phyloP scores from a whole-genome alignment of 2,329 filamentous ascomycete species.

The Aspergillus pseudoglaucus region DNA sequence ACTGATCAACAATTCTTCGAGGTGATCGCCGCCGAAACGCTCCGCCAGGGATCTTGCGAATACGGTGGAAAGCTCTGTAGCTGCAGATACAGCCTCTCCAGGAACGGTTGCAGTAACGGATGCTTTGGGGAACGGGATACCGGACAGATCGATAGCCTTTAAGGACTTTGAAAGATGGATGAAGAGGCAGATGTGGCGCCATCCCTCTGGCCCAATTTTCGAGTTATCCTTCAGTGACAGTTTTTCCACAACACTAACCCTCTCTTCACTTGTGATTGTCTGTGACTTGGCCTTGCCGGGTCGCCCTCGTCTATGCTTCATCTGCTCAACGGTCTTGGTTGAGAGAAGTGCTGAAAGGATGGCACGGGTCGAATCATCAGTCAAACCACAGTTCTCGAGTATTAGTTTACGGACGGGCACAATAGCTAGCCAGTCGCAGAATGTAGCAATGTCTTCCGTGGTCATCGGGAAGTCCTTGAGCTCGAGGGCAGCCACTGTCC shows the following conservation, averaged over 20 bases:
- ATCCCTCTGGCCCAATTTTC: slow-evolving; percentile 77
- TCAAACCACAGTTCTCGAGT: slow-evolving; percentile 79
- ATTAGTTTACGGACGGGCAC: slow-evolving; percentile 84
- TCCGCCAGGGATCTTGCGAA: slow-evolving; percentile 70
- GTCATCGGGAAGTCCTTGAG: slow-evolving; percentile 79
- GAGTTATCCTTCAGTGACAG: slow-evolving; percentile 82
- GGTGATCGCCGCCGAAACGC: slow-evolving; percentile 64
- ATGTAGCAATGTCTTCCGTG: slow-evolving; percentile 72
- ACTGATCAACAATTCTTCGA: slow-evolving; percentile 78
- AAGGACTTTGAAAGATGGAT: slow-evolving; percentile 83
- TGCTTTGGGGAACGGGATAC: slow-evolving; percentile 65
- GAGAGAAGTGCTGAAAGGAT: slow-evolving; percentile 80
- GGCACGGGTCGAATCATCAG: slow-evolving; percentile 78
- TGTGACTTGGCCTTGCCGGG: slow-evolving; percentile 32
- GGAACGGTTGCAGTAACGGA: slow-evolving; percentile 20
- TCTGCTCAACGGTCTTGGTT: slow-evolving; percentile 60
- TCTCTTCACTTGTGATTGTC: slow-evolving; percentile 24
- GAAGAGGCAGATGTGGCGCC: slow-evolving; percentile 86
- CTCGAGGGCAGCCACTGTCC: slow-evolving; percentile 76
- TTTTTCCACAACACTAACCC: slow-evolving; percentile 70
- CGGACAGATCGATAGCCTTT: slow-evolving; percentile 78
- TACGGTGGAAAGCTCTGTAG: slow-evolving; percentile 55
- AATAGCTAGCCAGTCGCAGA: slow-evolving; percentile 89
- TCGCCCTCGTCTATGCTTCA: slow-evolving; percentile 43
- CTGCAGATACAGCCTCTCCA: slow-evolving; percentile 9